Conservation (phyloP, 2,329 filamentous ascomycete genomes). For the Xylariaceae sp. region DNA sequence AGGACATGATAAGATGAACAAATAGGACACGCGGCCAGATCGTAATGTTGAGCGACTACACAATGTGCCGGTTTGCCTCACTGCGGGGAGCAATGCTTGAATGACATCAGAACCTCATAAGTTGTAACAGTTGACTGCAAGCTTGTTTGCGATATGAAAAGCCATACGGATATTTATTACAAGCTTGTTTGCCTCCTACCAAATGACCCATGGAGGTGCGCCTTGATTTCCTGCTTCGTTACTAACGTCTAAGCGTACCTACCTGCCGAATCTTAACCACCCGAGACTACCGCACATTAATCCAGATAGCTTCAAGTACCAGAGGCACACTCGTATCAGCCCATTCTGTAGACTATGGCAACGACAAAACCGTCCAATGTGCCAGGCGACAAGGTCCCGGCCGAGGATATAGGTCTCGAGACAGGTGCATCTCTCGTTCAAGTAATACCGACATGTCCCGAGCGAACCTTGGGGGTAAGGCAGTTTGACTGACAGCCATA, state of each 20-base stretch:
- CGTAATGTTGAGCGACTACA: not conserved
- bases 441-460: slow-evolving; percentile 25
- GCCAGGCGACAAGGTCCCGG: slow-evolving; percentile 46
- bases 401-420: slow-evolving; percentile 55
- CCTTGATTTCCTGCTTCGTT: too few species aligned
- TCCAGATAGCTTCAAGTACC: too few species aligned
- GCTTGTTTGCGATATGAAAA: too few species aligned
- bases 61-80: slow-evolving; percentile 3
- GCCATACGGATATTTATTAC: too few species aligned
- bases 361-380: slow-evolving; percentile 23
- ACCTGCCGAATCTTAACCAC: too few species aligned
- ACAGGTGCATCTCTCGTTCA: slow-evolving; percentile 58
- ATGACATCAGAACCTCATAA: slow-evolving; percentile 16
- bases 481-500: slow-evolving; percentile 2
- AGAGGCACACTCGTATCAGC: too few species aligned
- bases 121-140: not conserved
- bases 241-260: too few species aligned
- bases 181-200: too few species aligned
- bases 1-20: too few species aligned
- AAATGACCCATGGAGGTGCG: too few species aligned
- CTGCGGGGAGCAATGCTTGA: slow-evolving; percentile 9
- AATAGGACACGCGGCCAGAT: not conserved
- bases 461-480: not conserved
- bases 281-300: too few species aligned
- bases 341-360: too few species aligned